Evolutionary conservation across 495 filamentous ascomycete species (phyloP), one percentile per base, ranked within the genome.

Genomic region (Aspergillus hancockii): DNA sequence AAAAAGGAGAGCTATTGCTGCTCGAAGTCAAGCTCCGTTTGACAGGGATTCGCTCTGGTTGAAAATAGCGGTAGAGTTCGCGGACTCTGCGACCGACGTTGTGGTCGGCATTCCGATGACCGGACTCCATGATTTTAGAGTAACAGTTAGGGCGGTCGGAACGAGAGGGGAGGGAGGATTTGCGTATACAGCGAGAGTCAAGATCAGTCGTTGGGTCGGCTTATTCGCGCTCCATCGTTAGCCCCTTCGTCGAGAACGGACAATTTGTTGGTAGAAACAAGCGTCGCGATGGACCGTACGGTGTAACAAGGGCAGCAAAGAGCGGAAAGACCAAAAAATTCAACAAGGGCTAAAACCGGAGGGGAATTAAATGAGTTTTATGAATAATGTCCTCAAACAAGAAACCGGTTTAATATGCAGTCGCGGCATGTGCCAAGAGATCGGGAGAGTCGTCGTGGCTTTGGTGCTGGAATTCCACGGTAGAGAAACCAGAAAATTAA

Each of bases 41-140:
- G 52, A 58, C 25, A 1, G 57, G 40, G 1, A 58, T 31, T 7
- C 62, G 65, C 47, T 69, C 63, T 1, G 79, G 79, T 28, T 72
- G 71, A 55, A 78, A 81, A 55, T 77, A 81, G 16, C 76, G 78
- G 61, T 76, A 79, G 18, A 81, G 61, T 59, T 81, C 79, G 36
- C 72, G 74, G 45, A 71, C 72, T 51, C 79, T 65, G 47, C 74
- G 75, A 55, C 70, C 69, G 51, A 69, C 61, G 25, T 46, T 59
- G 52, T 71, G 66, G 14, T 71, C 69, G 36, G 67, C 58, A 21
- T 59, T 58, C 22, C 32, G 51, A 34, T 22, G 54, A 18, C 43
- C 52, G 3, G 55, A 19, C 8, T 62, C 63, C 69, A 69, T 69
- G 45, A 18, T 49, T 30, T 8, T 0, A 4, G 19, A 16, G 16